Percentiles rank a stretch among this genome's conserved stretches.
Evolutionary conservation across 2,329 filamentous ascomycete species (phyloP).

Genomic region (Tolypocladium inflatum): DNA sequence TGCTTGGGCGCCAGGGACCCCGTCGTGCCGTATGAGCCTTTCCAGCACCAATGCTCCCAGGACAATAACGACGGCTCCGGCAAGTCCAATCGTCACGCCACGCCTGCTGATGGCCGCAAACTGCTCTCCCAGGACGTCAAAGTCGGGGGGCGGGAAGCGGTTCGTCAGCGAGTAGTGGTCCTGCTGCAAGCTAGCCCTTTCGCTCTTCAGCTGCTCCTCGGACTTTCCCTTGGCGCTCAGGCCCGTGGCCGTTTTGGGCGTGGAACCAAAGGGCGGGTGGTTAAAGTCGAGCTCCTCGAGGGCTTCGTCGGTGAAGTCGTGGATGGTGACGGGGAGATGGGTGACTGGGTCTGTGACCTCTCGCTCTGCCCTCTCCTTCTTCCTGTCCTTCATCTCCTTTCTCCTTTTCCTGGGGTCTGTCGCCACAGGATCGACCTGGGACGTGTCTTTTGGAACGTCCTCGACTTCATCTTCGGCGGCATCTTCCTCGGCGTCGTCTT

Average conservation of each 20-base stretch:
- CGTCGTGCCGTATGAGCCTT: slow-evolving; percentile 3
- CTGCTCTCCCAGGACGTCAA: slow-evolving; percentile 28
- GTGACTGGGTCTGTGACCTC: slow-evolving; percentile 66
- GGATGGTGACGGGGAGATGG: slow-evolving; percentile 57
- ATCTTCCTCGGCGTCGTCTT: slow-evolving; percentile 4
- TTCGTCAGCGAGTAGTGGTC: slow-evolving; percentile 30
- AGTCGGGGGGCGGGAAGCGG: slow-evolving; percentile 39
- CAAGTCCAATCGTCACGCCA: slow-evolving; percentile 26
- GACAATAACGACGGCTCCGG: slow-evolving; percentile 22
- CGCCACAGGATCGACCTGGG: slow-evolving; percentile 23
- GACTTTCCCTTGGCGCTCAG: slow-evolving; percentile 28
- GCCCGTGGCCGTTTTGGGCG: slow-evolving; percentile 28
- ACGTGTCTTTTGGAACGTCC: slow-evolving; percentile 21
- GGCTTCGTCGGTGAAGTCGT: slow-evolving; percentile 58
- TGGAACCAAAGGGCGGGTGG: slow-evolving; percentile 21
- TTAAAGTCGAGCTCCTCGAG: slow-evolving; percentile 28
- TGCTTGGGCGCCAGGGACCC: background rate
- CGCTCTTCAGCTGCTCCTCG: slow-evolving; percentile 23
- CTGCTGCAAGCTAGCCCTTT: slow-evolving; percentile 25
- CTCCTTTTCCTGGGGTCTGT: slow-evolving; percentile 36
- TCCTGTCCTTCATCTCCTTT: slow-evolving; percentile 36
- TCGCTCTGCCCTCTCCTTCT: slow-evolving; percentile 35
- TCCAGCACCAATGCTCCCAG: slow-evolving; percentile 14
- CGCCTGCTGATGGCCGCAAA: slow-evolving; percentile 20
- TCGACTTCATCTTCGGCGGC: slow-evolving; percentile 8